Evolutionary conservation across 2,329 filamentous ascomycete species (phyloP).

Genomic region (Pochonia chlamydosporia): DNA sequence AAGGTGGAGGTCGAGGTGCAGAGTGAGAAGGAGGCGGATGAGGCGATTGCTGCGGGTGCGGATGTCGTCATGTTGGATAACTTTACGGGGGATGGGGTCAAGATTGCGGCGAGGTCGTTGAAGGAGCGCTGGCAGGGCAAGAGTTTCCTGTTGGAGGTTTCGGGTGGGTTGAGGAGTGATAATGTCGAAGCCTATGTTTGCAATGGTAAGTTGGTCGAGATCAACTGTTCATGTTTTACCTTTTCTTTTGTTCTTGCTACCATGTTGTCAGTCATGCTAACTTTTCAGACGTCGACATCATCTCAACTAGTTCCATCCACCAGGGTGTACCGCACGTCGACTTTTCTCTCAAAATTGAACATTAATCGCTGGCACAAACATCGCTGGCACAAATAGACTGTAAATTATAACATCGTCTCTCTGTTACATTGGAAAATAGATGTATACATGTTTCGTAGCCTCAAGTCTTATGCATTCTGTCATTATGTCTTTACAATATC

Average conservation of each 20-base stretch:
- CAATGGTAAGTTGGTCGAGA: constrained; percentile 58
- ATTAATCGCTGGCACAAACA: constrained; percentile 16
- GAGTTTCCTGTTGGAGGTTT: constrained; percentile 82
- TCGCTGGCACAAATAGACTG: too few species aligned
- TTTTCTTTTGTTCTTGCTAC: not conserved
- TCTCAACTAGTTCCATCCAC: constrained; percentile 94
- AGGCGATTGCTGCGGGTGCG: constrained; percentile 83
- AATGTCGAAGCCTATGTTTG: constrained; percentile 82
- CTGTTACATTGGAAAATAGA: too few species aligned
- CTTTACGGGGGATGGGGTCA: constrained; percentile 75
- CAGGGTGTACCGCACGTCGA: constrained; percentile 92
- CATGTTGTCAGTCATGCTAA: not conserved
- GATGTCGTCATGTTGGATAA: constrained; percentile 98
- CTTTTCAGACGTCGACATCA: constrained; percentile 76
- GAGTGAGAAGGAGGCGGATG: constrained; percentile 79
- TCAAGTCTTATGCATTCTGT: not conserved
- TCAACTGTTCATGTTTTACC: not conserved
- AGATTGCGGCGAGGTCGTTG: constrained; percentile 64
- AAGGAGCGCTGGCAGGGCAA: constrained; percentile 76
- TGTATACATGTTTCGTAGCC: not conserved
- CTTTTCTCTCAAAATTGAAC: constrained; percentile 84
- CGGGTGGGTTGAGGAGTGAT: constrained; percentile 77
- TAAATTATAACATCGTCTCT: too few species aligned
- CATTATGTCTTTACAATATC: not conserved
- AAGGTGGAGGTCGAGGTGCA: constrained; percentile 97